Conservation (phyloP, 78 protist genomes). For the Protostelium mycophagum region DNA sequence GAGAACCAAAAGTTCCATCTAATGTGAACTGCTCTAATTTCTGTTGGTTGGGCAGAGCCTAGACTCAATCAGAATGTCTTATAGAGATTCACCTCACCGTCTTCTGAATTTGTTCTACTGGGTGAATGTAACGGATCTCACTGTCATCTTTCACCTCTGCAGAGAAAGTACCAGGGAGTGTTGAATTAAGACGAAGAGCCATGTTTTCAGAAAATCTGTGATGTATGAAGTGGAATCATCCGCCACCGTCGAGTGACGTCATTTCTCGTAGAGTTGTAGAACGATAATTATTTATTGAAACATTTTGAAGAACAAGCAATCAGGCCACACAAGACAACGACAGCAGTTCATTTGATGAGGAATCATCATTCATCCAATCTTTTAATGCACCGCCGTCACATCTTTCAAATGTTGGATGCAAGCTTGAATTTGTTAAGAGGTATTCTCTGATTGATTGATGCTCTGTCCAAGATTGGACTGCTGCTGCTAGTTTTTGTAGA, state of each 20-base stretch:
- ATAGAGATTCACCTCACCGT: not conserved
- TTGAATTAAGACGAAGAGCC: not conserved
- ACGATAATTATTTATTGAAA: too few relatives aligned
- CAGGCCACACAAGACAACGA: too few relatives aligned
- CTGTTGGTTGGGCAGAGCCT: not conserved
- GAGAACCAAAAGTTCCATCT: not conserved
- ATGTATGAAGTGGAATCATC: not conserved
- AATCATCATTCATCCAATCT: too few relatives aligned
- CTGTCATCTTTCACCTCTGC: not conserved
- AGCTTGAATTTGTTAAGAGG: too few relatives aligned
- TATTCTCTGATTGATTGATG: too few relatives aligned
- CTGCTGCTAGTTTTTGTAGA: too few relatives aligned
- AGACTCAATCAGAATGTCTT: not conserved
- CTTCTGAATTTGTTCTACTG: not conserved
- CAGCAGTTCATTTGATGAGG: too few relatives aligned
- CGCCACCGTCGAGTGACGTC: not conserved
- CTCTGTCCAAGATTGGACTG: too few relatives aligned
- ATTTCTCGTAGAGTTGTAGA: not conserved
- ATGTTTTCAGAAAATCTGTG: not conserved
- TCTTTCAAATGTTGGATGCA: too few relatives aligned
- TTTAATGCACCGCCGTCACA: too few relatives aligned
- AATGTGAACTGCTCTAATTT: not conserved
- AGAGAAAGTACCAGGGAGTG: not conserved
- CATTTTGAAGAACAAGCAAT: too few relatives aligned
- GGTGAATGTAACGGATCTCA: not conserved